These are phyloP conservation scores for Phytophthora crassamura DNA, from an alignment of 352 stramenopile species.

Conservation along the genomic window DNA sequence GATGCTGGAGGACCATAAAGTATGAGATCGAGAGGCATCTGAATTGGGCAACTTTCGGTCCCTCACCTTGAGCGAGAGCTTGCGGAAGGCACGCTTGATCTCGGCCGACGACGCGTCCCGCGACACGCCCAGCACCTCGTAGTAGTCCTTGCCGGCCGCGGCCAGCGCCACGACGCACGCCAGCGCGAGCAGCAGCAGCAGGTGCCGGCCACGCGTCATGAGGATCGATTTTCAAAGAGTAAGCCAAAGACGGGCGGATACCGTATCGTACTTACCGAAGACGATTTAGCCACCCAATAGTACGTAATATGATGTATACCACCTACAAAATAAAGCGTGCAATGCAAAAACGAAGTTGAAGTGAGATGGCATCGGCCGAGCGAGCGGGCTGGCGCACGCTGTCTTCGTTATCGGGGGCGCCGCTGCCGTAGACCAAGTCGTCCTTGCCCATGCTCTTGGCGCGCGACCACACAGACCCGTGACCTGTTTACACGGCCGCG, in stretches of 20 bases:
- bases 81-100: slow-evolving; percentile 88
- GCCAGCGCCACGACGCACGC: slow-evolving; percentile 33
- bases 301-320: too few species aligned
- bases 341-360: too few species aligned
- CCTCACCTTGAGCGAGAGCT: slow-evolving; percentile 84
- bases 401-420: slow-evolving; percentile 23
- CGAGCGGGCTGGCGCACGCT: slow-evolving; percentile 9
- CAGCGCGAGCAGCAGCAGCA: slow-evolving; percentile 41
- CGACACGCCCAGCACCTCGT: slow-evolving; percentile 71
- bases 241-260: not conserved
- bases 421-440: slow-evolving; percentile 27
- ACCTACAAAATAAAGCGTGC: too few species aligned
- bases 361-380: not conserved
- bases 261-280: not conserved
- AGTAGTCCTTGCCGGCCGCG: slow-evolving; percentile 64
- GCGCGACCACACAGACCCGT: slow-evolving; percentile 25
- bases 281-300: too few species aligned
- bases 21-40: not conserved
- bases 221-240: slow-evolving; percentile 9
- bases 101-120: slow-evolving; percentile 70
- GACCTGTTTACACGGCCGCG: too few species aligned
- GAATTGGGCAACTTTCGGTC: too few species aligned
- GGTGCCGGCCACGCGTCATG: slow-evolving; percentile 35
- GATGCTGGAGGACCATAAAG: slow-evolving; percentile 51
- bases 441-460: slow-evolving; percentile 20